Conservation (phyloP, 2,329 filamentous ascomycete species). For the Botrytis byssoidea region DNA sequence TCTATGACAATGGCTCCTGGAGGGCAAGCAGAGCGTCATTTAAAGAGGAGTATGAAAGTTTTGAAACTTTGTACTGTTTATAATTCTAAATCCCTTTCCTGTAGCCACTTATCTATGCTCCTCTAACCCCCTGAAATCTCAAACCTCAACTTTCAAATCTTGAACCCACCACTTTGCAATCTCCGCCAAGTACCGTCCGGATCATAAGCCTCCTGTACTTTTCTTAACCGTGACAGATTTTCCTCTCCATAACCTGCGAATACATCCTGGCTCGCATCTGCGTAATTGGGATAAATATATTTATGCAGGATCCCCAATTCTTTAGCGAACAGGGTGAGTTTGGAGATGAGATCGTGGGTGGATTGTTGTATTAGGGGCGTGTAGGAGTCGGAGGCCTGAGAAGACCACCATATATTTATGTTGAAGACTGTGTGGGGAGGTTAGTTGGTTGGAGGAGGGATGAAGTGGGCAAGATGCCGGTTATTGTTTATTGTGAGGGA, state of each 20-base stretch:
- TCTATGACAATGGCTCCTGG: not conserved
- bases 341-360: not conserved
- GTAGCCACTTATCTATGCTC: not conserved
- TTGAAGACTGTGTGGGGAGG: not conserved
- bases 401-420: not conserved
- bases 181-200: not conserved
- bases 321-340: not conserved
- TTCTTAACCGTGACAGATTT: not conserved
- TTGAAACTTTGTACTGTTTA: not conserved
- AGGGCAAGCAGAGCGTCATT: not conserved
- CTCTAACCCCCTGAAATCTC: too few relatives aligned
- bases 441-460: not conserved
- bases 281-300: not conserved
- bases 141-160: not conserved
- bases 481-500: not conserved
- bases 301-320: not conserved
- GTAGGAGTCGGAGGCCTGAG: not conserved
- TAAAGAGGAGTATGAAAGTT: not conserved
- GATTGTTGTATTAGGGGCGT: not conserved
- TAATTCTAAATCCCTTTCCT: not conserved
- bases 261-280: not conserved
- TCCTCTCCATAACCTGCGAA: not conserved
- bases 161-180: not conserved
- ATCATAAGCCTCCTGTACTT: not conserved
- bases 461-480: not conserved